phyloP scores from a whole-genome alignment of 2,329 filamentous ascomycete species.

The Trichoderma sp. region DNA sequence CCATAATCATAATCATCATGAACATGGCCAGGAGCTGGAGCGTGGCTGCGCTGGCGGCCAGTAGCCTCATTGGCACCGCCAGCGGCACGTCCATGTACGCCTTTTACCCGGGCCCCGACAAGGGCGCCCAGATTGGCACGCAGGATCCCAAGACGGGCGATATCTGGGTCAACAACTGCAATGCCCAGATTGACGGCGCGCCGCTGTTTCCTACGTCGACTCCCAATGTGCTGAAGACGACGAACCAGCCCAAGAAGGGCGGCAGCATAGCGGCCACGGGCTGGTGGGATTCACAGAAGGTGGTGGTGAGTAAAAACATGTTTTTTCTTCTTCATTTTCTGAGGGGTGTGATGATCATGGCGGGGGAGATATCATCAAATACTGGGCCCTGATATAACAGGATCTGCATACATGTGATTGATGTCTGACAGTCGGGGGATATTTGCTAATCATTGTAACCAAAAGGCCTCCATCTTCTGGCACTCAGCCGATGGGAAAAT shows the following conservation, averaged over 20 bases:
- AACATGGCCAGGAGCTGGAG: not conserved
- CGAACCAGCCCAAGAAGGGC: not conserved
- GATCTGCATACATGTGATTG: not conserved
- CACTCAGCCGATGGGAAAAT: not conserved
- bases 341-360: not conserved
- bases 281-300: slow-evolving; percentile 4
- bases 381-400: not conserved
- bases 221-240: not conserved
- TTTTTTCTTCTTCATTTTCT: not conserved
- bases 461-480: slow-evolving; percentile 12
- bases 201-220: not conserved
- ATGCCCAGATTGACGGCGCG: not conserved
- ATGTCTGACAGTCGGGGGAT: not conserved
- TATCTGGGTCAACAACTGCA: slow-evolving; percentile 8
- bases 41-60: not conserved
- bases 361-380: not conserved
- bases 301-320: not conserved
- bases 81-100: not conserved
- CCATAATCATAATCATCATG: not conserved
- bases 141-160: not conserved
- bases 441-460: not conserved
- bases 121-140: slow-evolving; percentile 8
- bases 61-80: slow-evolving; percentile 1
- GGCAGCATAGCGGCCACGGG: not conserved
- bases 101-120: not conserved